Percentiles rank a stretch among this genome's conserved stretches.
phyloP scores from a whole-genome alignment of 2,329 filamentous ascomycete genomes.

The Aspergillus tamarii region DNA sequence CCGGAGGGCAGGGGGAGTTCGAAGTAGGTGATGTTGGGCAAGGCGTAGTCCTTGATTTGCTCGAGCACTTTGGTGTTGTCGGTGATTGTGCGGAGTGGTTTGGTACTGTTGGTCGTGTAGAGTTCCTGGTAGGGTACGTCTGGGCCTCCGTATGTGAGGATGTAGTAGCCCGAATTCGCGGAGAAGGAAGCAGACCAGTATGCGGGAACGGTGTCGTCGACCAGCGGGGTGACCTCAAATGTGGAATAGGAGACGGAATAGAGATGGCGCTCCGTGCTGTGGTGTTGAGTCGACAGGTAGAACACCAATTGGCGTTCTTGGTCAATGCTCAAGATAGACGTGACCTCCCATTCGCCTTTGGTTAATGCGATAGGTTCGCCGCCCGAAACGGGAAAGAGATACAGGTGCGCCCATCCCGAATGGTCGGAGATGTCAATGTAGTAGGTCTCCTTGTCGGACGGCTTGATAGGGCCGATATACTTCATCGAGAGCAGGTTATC shows the following conservation, averaged over 20 bases:
- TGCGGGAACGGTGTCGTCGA: slow-evolving; percentile 62
- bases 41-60: slow-evolving; percentile 61
- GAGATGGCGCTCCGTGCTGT: slow-evolving; percentile 69
- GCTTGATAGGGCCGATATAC: slow-evolving; percentile 47
- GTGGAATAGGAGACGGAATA: slow-evolving; percentile 66
- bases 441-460: slow-evolving; percentile 45
- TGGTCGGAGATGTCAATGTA: slow-evolving; percentile 70
- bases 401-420: slow-evolving; percentile 68
- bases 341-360: slow-evolving; percentile 68
- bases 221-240: slow-evolving; percentile 59
- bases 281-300: slow-evolving; percentile 66
- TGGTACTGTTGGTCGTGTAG: slow-evolving; percentile 59
- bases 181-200: slow-evolving; percentile 70
- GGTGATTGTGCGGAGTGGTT: slow-evolving; percentile 61
- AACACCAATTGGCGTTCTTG: slow-evolving; percentile 60
- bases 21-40: slow-evolving; percentile 67
- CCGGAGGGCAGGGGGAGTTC: slow-evolving; percentile 66
- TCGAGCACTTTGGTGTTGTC: slow-evolving; percentile 62
- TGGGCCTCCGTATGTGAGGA: slow-evolving; percentile 66
- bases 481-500: slow-evolving; percentile 53
- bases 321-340: slow-evolving; percentile 63
- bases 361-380: slow-evolving; percentile 63
- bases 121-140: slow-evolving; percentile 72
- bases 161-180: slow-evolving; percentile 63
- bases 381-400: slow-evolving; percentile 63